Conservation (phyloP, 2,329 filamentous ascomycete genomes). For the Decorospora gaudefroyi region DNA sequence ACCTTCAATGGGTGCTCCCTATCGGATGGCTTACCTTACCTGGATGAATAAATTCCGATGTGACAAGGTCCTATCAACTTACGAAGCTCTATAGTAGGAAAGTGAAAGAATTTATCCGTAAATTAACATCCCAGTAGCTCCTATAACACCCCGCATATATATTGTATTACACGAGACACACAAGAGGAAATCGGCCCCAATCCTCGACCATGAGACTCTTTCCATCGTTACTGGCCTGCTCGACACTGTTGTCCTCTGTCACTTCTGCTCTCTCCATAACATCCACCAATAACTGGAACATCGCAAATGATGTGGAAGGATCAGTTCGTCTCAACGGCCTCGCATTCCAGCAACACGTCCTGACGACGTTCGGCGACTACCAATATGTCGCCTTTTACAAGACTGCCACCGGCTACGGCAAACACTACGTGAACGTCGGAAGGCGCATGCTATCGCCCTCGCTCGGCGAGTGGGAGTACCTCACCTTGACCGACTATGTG, state of each 20-base stretch:
- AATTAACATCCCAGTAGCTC: not conserved
- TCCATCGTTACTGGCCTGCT: slow-evolving; percentile 10
- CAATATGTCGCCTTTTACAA: slow-evolving; percentile 57
- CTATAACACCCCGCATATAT: not conserved
- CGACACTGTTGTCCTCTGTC: slow-evolving; percentile 20
- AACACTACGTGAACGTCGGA: slow-evolving; percentile 53
- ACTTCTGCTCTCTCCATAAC: slow-evolving; percentile 31
- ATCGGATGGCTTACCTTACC: slow-evolving; percentile 1
- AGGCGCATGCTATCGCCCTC: slow-evolving; percentile 51
- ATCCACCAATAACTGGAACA: slow-evolving; percentile 36
- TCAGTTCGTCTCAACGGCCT: slow-evolving; percentile 53
- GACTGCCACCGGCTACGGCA: slow-evolving; percentile 38
- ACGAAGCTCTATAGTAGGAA: not conserved
- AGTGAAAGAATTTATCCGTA: slow-evolving; percentile 2
- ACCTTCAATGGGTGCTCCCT: slow-evolving; percentile 1
- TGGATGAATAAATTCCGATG: not conserved
- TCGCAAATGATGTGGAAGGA: slow-evolving; percentile 42
- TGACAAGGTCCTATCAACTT: not conserved
- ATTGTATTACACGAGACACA: not conserved
- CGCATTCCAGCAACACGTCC: slow-evolving; percentile 56
- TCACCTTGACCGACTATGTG: slow-evolving; percentile 56
- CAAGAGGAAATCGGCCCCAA: not conserved
- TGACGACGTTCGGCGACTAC: slow-evolving; percentile 55
- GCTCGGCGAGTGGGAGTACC: slow-evolving; percentile 50
- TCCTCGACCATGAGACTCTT: slow-evolving; percentile 25